Evolutionary conservation across 352 stramenopile species (phyloP), one percentile per base, ranked within the genome.

Genomic region (Phytophthora tentaculata): DNA sequence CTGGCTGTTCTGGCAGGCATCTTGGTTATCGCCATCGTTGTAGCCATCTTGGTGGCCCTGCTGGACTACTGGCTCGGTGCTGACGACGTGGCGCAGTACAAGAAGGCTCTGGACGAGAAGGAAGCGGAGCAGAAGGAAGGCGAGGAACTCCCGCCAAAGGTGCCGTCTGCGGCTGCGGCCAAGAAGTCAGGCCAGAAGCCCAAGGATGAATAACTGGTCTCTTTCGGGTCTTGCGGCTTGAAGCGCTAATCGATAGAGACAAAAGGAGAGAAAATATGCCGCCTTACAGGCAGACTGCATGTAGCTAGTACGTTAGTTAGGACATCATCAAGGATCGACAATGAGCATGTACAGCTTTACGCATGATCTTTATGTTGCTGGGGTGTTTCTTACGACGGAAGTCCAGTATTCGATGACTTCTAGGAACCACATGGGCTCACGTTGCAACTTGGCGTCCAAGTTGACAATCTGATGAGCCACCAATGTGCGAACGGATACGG

Each of bases 351-450:
- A 70, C 49, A 66, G 43, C 55, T 67, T 71, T 54, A 24, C 43
- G 20, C 22, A 28, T 35, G 12, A 48, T 29, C 23, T 64, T 43
- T 59, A 69, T 2, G 20, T 52, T 12, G 39, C 55, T 13, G 50
- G 19, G 24, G 53, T 23, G 48, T 24, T 44, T 32, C 9, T 32
- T 14, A 84, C 74, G 23, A 88, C 70, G 6, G 74, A 75, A 3
- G 61, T 78, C 84, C 84, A 91, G 62, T 91, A 92, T 63, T 92
- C 84, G 50, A 88, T 75, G 44, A 92, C 84, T 61, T 92, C 84
- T 4, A 91, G 68, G 55, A 85, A 86, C 84, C 84, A 92, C 51
- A 87, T 70, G 2, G 80, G n/a, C 53, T 92, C 84, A 20, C 84
- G 77, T 53, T 89, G 81, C 45, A 73, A 26, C 49, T 90, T 90